Evolutionary conservation across 441 rosid species (phyloP).

Genomic region (Populus hybrid): DNA sequence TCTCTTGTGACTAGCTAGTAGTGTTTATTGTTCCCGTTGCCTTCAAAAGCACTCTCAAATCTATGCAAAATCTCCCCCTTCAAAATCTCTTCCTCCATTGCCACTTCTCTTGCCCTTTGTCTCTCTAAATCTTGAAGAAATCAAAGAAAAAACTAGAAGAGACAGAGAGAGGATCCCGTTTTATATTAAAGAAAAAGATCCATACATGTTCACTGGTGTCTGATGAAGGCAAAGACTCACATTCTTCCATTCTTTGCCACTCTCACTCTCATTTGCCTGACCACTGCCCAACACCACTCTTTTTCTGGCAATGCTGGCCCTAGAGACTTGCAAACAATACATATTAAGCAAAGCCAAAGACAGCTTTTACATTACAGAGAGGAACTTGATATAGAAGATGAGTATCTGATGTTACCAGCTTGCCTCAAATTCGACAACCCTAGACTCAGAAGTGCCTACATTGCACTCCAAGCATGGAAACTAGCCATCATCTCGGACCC

Average conservation of each 20-base stretch:
- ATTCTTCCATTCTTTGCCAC: constrained; percentile 10
- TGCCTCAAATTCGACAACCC: constrained; percentile 63
- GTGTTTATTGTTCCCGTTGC: neutral
- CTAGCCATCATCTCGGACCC: constrained; percentile 87
- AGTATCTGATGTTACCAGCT: constrained; percentile 45
- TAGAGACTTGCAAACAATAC: constrained; percentile 3
- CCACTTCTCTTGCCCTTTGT: neutral
- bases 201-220: constrained; percentile 14
- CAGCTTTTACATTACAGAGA: constrained; percentile 65
- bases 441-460: constrained; percentile 57
- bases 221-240: constrained; percentile 28
- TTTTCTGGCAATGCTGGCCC: constrained; percentile 23
- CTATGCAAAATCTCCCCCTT: neutral
- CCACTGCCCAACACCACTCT: constrained; percentile 16
- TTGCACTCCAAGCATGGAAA: constrained; percentile 92
- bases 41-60: neutral
- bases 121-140: neutral
- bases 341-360: constrained; percentile 18
- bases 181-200: neutral
- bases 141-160: neutral
- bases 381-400: constrained; percentile 56
- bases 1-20: neutral
- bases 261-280: constrained; percentile 17
- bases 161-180: neutral
- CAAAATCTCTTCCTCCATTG: neutral